Base-by-base conservation (phyloP, 2,329 filamentous ascomycete species). In the Colletotrichum orchidophilum region DNA sequence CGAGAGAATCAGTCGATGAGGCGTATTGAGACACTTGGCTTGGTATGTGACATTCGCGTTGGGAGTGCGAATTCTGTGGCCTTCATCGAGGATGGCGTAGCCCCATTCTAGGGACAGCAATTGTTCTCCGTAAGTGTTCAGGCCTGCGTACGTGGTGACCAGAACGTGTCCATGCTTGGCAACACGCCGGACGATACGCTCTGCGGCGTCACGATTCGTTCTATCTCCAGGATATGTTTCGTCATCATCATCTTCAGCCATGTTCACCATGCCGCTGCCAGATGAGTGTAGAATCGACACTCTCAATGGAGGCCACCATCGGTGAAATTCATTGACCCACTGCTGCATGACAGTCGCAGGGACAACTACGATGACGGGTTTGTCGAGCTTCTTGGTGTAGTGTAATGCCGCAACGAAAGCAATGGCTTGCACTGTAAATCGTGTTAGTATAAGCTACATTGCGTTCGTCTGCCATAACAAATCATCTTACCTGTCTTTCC, bases 251-350 rank as follows among this genome's bases (percentile, higher is more conserved):
- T 89, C 81, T 80, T 90, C 83, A 81, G 91, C 83, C n/a, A 97
- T 85, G 74, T 97, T 95, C 63, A 98, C 84, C 96, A 99, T 98
- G 21, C 96, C 97, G 79, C 95, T 98, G 3, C 96, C 96, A 5
- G 96, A 98, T 1, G 94, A 94, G 79, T 99, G 96, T 59, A 99
- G 81, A 73, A 99, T 98, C 0, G 95, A 97, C 5, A 99, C 96
- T 52, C 97, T 90, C 35, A 99, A 85, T n/a, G 96, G 92, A n/a
- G 96, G 96, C 97, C 97, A 99, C 97, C 97, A 99, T 13, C 92
- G 91, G 81, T 99, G 97, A 76, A 99, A 98, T 78, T 99, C 96
- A 74, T 97, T 97, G 13, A 98, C 96, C 96, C 96, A 99, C 80
- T 99, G 96, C 72, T 94, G 93, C 83, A 99, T 92, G 27, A 99